phyloP scores from a whole-genome alignment of 176 grass and related monocot genomes.

The sorghum (Sorghum bicolor) region Sorghum_bicolor_NCBIv3 NC_012870.2:76844501-76845000 shows the following conservation, averaged over 20 bases:
- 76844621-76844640: slow-evolving; percentile 87
- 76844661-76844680: slow-evolving; percentile 92
- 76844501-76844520: slow-evolving; percentile 32
- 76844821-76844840: slow-evolving; percentile 4
- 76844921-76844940: not conserved
- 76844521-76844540: slow-evolving; percentile 80
- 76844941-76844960: not conserved
- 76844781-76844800: not conserved
- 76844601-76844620: slow-evolving; percentile 80
- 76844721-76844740: not conserved
- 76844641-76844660: slow-evolving; percentile 93
- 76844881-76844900: not conserved
- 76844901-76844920: not conserved
- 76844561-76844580: slow-evolving; percentile 82
- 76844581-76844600: slow-evolving; percentile 89
- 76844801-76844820: not conserved
- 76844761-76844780: not conserved
- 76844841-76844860: not conserved
- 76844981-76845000: not conserved
- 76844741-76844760: not conserved
- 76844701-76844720: slow-evolving; percentile 88
- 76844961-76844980: not conserved
- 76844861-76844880: not conserved
- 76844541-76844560: slow-evolving; percentile 86
- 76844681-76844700: slow-evolving; percentile 98